These are phyloP conservation scores for Pseudognaphalium luteoalbum DNA, from an alignment of 129 eudicot species.

Conservation along the genomic window DNA sequence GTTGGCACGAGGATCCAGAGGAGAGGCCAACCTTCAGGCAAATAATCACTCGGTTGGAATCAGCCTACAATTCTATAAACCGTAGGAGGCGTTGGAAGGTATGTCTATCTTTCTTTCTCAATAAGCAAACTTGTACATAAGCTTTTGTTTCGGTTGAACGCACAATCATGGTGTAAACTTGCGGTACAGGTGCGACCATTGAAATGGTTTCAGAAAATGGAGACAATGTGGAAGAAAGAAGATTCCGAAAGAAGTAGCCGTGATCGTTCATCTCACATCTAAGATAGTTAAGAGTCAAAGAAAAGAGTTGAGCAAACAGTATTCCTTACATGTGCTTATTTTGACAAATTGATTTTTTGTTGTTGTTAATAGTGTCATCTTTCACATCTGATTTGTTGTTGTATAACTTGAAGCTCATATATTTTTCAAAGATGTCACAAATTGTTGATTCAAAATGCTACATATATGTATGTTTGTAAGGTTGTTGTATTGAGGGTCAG, in stretches of 20 bases:
- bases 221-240: conserved; percentile 66
- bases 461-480: neutral
- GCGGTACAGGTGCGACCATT: conserved; percentile 58
- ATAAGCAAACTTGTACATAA: neutral
- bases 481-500: conserved; percentile 17
- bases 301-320: conserved; percentile 15
- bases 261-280: conserved; percentile 46
- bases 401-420: neutral
- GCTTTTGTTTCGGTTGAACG: neutral
- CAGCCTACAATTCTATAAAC: conserved; percentile 42
- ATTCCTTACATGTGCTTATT: neutral
- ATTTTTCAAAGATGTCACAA: conserved; percentile 17
- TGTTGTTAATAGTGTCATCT: conserved; percentile 20
- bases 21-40: conserved; percentile 79
- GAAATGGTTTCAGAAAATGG: conserved; percentile 64
- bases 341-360: conserved; percentile 15
- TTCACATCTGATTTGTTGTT: conserved; percentile 21
- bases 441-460: neutral
- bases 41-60: conserved; percentile 69
- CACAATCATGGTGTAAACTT: conserved; percentile 21
- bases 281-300: conserved; percentile 17
- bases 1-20: conserved; percentile 82
- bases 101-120: conserved; percentile 1
- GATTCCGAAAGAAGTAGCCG: conserved; percentile 54
- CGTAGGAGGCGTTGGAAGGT: conserved; percentile 84